Base-by-base conservation (phyloP, 2,329 filamentous ascomycete species). In the Stagonosporopsis tanaceti region DNA sequence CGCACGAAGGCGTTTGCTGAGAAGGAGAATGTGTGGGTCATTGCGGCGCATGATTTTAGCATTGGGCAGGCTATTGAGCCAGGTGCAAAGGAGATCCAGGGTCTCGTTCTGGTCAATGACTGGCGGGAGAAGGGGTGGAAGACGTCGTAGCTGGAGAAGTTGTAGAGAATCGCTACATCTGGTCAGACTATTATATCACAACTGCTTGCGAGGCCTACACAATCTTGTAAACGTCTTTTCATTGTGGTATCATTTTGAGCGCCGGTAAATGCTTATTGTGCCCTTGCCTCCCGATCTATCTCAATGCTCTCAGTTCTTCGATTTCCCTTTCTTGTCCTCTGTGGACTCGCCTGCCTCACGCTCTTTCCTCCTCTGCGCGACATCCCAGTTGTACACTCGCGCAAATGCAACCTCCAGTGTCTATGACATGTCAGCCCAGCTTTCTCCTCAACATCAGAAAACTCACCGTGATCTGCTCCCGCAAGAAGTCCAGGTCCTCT, bases 351-450 rank as follows among this genome's bases (percentile, higher is more conserved):
- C 74, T 8, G 61, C 66, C 37, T 89, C 88, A 77, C 93, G 95
- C 60, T 97, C 93, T 82, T 97, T 97, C 67, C 95, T 85, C 79
- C 96, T 92, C 81, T 97, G 91, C 40, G 94, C 92, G 4, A 99
- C 93, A 72, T 99, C 95, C 94, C 95, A 98, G 78, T 99, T 99
- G 79, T 99, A 98, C n/a, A 99, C 93, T 63, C 95, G 85, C 22
- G 95, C 95, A 38, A 94, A 93, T 4, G 95, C 95, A 32, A 99
- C 95, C 78, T 99, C 95, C 82, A 99, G 89, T 0, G 93, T 97
- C 92, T 96, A 62, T 42, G 24, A 55, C 7, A 57, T 22, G 64
- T 68, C 55, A 75, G 66, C 35, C 17, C 1, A 14, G 12, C 7
- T 12, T 32, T 4, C 14, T 12, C 24, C n/a, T 5, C 12, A 1